phyloP scores from a whole-genome alignment of 139 green algal species.

The Volvox reticuliferus region DNA sequence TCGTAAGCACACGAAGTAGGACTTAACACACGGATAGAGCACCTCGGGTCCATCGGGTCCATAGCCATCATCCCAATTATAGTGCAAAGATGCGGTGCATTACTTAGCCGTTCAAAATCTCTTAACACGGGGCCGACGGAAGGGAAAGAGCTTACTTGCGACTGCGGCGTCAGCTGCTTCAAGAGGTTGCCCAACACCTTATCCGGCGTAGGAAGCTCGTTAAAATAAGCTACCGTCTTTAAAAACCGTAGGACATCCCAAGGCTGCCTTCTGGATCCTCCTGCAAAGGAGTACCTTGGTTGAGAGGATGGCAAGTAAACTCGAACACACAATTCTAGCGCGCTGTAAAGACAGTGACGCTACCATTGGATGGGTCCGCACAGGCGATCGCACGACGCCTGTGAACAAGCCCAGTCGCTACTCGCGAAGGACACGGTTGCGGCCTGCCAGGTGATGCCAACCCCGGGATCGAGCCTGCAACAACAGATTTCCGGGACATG shows the following conservation, averaged over 20 bases:
- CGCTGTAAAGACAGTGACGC: background rate
- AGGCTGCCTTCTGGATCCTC: conserved; percentile 60
- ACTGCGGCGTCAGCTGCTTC: conserved; percentile 11
- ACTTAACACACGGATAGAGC: no score
- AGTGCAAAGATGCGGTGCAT: no score
- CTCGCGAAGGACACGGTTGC: background rate
- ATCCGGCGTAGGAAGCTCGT: conserved; percentile 62
- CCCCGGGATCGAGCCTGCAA: background rate
- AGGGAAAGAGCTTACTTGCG: background rate
- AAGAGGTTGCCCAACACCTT: conserved; percentile 50
- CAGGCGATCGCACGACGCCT: background rate
- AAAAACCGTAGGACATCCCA: conserved; percentile 90
- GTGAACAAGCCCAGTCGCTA: background rate
- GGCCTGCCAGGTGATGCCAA: background rate
- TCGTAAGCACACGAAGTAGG: no score
- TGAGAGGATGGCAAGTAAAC: background rate
- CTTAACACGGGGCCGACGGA: no score
- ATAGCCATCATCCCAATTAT: no score
- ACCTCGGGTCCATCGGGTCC: no score
- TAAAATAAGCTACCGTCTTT: conserved; percentile 85
- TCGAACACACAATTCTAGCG: background rate
- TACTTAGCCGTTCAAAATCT: no score
- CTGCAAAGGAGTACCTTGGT: background rate
- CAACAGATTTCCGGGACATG: background rate
- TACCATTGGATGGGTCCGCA: background rate